Conservation (phyloP, 2,329 filamentous ascomycete genomes). For the Pseudogymnoascus sp. region DNA sequence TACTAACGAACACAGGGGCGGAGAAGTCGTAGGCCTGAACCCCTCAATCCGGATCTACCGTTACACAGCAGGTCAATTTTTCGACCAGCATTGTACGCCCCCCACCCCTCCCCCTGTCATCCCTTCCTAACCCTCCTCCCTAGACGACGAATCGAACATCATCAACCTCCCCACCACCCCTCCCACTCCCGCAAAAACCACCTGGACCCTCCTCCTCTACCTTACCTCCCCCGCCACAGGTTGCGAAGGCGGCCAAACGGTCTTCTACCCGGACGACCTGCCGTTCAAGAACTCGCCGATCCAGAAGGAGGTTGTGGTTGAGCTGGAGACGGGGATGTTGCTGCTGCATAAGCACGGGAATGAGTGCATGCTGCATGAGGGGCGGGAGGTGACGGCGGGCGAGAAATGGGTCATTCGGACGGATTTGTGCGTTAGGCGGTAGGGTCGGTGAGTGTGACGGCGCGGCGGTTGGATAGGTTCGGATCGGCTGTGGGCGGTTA, state of each 20-base stretch:
- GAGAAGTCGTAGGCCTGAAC: slow-evolving; percentile 74
- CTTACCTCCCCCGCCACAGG: slow-evolving; percentile 67
- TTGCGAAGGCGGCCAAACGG: slow-evolving; percentile 79
- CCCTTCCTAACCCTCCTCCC: neutral
- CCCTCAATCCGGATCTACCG: slow-evolving; percentile 85
- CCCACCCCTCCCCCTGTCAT: neutral
- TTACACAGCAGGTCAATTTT: slow-evolving; percentile 79
- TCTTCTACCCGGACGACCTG: slow-evolving; percentile 69
- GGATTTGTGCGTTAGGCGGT: slow-evolving; percentile 62
- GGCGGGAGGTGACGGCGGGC: slow-evolving; percentile 65
- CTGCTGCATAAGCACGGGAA: slow-evolving; percentile 83
- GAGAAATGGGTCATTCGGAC: slow-evolving; percentile 90
- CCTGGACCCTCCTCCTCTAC: slow-evolving; percentile 87
- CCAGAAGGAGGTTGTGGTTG: slow-evolving; percentile 59
- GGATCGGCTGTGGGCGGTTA: neutral
- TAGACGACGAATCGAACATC: slow-evolving; percentile 81
- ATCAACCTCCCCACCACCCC: slow-evolving; percentile 46
- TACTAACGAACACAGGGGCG: slow-evolving; percentile 54
- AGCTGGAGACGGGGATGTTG: slow-evolving; percentile 74
- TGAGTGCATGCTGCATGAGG: slow-evolving; percentile 86
- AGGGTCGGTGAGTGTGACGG: neutral
- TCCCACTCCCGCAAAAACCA: slow-evolving; percentile 56
- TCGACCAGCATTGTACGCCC: slow-evolving; percentile 78
- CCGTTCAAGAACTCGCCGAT: slow-evolving; percentile 35
- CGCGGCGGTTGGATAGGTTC: neutral